Percentiles rank a stretch among this genome's conserved stretches.
Evolutionary conservation across 495 filamentous ascomycete species (phyloP).

Genomic region (Endocarpon pusillum): DNA sequence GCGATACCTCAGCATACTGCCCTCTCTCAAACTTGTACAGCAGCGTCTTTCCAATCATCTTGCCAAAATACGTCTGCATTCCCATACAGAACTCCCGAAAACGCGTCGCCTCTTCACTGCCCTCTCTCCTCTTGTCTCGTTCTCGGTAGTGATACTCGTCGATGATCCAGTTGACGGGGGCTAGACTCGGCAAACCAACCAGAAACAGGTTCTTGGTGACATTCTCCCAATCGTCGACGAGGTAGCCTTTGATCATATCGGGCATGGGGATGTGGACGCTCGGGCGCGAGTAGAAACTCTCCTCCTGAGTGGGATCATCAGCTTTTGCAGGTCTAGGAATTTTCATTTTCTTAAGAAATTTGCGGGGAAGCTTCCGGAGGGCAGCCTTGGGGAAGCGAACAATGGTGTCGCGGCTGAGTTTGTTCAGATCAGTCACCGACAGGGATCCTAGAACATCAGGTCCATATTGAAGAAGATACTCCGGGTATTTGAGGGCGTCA

Average conservation of each 20-base stretch:
- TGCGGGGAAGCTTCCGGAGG: too few relatives aligned
- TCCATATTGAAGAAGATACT: too few relatives aligned
- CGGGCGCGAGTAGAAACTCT: conserved; percentile 59
- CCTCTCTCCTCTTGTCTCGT: conserved; percentile 42
- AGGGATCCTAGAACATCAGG: too few relatives aligned
- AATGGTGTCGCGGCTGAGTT: too few relatives aligned
- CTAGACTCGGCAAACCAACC: conserved; percentile 60
- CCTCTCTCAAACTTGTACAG: conserved; percentile 83
- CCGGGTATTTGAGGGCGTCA: too few relatives aligned
- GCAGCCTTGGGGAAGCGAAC: too few relatives aligned
- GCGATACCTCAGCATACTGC: conserved; percentile 67
- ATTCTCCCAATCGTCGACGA: conserved; percentile 98
- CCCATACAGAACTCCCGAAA: conserved; percentile 77
- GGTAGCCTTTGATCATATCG: conserved; percentile 69
- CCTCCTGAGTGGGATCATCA: conserved; percentile 64
- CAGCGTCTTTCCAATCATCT: conserved; percentile 65
- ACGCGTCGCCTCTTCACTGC: conserved; percentile 58
- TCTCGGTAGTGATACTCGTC: conserved; percentile 59
- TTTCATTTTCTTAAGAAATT: too few relatives aligned
- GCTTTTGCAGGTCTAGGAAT: too few relatives aligned
- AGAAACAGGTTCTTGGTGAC: conserved; percentile 86
- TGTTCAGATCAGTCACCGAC: too few relatives aligned
- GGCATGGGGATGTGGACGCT: conserved; percentile 65
- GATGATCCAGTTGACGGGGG: conserved; percentile 60
- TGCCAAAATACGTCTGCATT: conserved; percentile 81